Evolutionary conservation across 345 rosid species (phyloP).

Genomic region (Citrus cavaleriei): DNA sequence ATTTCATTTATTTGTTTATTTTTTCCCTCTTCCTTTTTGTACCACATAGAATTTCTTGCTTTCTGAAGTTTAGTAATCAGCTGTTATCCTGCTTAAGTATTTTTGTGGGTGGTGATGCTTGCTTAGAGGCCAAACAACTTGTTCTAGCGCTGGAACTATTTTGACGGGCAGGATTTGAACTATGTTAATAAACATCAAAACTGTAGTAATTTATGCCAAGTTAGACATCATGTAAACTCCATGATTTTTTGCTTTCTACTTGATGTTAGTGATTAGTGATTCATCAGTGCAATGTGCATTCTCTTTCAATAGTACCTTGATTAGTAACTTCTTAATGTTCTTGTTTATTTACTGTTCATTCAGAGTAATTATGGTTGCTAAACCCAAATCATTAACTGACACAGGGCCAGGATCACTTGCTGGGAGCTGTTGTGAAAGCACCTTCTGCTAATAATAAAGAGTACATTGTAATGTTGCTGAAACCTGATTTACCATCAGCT

Average conservation of each 20-base stretch:
- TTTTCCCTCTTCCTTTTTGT: not conserved
- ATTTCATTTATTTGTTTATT: not conserved
- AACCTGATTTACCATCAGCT: conserved; percentile 56
- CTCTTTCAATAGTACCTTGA: not conserved
- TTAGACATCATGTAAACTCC: not conserved
- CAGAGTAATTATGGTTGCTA: conserved; percentile 2
- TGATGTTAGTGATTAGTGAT: not conserved
- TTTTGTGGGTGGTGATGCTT: conserved; percentile 3
- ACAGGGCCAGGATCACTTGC: conserved; percentile 78
- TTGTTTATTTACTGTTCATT: not conserved
- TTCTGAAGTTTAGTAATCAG: not conserved
- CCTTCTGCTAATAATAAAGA: conserved; percentile 46
- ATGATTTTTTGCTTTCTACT: not conserved
- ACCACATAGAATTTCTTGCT: not conserved
- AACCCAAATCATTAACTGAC: conserved; percentile 17
- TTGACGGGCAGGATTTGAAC: not conserved
- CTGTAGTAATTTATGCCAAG: not conserved
- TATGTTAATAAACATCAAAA: not conserved
- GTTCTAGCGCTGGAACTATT: not conserved
- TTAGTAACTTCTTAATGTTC: not conserved
- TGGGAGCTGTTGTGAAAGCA: conserved; percentile 76
- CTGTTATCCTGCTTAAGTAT: not conserved
- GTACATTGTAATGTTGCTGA: conserved; percentile 68
- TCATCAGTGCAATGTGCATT: not conserved
- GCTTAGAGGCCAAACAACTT: not conserved